Evolutionary conservation across 2,329 filamentous ascomycete species (phyloP).

Genomic region (Exophiala lecanii-corni): DNA sequence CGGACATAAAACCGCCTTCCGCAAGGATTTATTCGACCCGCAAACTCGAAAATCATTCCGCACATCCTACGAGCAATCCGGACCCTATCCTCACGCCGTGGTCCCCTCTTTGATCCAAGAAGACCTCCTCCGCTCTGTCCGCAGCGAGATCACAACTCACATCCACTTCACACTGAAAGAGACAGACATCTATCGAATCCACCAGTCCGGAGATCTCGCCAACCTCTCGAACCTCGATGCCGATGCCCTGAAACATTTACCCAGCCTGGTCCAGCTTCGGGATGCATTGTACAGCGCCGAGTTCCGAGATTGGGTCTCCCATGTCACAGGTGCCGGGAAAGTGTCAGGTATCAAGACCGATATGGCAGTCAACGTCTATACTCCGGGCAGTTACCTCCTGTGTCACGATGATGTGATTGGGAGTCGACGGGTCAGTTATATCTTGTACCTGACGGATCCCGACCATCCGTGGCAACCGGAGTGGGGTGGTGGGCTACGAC

Average conservation of each 20-base stretch:
- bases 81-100: slow-evolving; percentile 82
- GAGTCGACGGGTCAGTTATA: slow-evolving; percentile 93
- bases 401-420: slow-evolving; percentile 99
- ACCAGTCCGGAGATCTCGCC: slow-evolving; percentile 94
- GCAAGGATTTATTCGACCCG: slow-evolving; percentile 40
- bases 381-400: slow-evolving; percentile 87
- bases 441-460: slow-evolving; percentile 90
- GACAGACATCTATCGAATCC: slow-evolving; percentile 99
- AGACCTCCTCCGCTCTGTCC: slow-evolving; percentile 75
- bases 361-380: slow-evolving; percentile 99
- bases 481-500: slow-evolving; percentile 86
- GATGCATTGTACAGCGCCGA: slow-evolving; percentile 87
- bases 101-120: slow-evolving; percentile 78
- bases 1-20: slow-evolving; percentile 38
- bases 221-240: slow-evolving; percentile 93
- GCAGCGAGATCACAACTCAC: slow-evolving; percentile 81
- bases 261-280: slow-evolving; percentile 84
- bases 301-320: slow-evolving; percentile 84
- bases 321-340: slow-evolving; percentile 78
- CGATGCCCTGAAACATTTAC: slow-evolving; percentile 76
- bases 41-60: slow-evolving; percentile 40
- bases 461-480: slow-evolving; percentile 83
- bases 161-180: slow-evolving; percentile 97
- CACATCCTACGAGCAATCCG: slow-evolving; percentile 38
- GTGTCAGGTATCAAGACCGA: slow-evolving; percentile 93